A percentile compares a stretch with the other conserved stretches of the same genome.
Conservation (phyloP, 2,329 filamentous ascomycete genomes). For the Alternaria conjuncta region DNA sequence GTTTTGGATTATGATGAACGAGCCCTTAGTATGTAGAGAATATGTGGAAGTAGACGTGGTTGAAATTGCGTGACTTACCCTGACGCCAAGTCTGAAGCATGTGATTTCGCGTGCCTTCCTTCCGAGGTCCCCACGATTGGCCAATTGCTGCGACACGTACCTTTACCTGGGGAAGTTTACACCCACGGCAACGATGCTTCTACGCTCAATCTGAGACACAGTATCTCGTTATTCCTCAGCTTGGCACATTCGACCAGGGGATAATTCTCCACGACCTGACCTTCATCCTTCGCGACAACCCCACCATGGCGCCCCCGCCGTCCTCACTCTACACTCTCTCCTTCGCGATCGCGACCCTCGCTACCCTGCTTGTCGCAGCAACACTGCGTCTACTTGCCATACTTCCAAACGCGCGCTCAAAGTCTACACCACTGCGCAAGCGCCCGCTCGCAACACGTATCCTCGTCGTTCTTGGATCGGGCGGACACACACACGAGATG, state of each 20-base stretch:
- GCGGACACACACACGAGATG: conserved; percentile 96
- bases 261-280: not conserved
- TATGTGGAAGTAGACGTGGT: not conserved
- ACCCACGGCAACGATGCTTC: not conserved
- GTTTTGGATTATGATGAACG: not conserved
- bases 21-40: not conserved
- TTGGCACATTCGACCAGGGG: not conserved
- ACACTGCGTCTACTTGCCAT: conserved; percentile 51
- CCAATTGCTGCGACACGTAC: conserved; percentile 8
- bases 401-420: conserved; percentile 40
- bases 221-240: not conserved
- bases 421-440: conserved; percentile 24
- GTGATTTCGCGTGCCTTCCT: conserved; percentile 1
- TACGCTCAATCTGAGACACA: not conserved
- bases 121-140: conserved; percentile 7
- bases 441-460: conserved; percentile 62
- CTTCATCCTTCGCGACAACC: not conserved
- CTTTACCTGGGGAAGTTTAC: not conserved
- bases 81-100: not conserved
- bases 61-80: not conserved
- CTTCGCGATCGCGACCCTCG: conserved; percentile 40
- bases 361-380: conserved; percentile 41
- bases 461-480: conserved; percentile 85
- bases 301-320: conserved; percentile 28
- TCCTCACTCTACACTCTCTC: conserved; percentile 33